Evolutionary conservation across 768 basidiomycete species (phyloP), one percentile per base, ranked within the genome.

Genomic region (Amanita polypyramis): DNA sequence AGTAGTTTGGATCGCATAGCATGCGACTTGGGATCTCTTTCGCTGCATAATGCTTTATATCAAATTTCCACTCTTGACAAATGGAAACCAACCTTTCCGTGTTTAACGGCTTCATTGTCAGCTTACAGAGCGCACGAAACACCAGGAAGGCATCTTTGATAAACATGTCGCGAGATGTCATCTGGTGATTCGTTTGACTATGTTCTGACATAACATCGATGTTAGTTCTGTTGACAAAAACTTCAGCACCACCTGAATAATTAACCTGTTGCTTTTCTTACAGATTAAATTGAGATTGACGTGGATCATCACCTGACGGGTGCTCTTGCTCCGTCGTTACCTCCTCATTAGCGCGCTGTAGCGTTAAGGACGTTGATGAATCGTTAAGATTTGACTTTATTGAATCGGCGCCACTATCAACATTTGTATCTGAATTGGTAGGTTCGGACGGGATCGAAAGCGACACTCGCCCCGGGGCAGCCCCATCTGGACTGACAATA

Each of bases 111-210:
- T 98, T 98, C 94, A 97, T 98, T 7, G 92, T 94, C 54, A 98
- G 70, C 62, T 98, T 98, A 70, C 96, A 98, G 9, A 99, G 71
- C 0, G 96, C 94, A 39, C 96, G 77, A 67, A 98, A 95, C 32
- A 99, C 95, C 52, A 99, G 76, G 70, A 97, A 99, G 0, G 96
- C 93, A 60, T 99, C 96, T 61, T 98, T 98, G 60, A 96, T 76
- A 62, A 93, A 95, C 47, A 97, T 67, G 55, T 99, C 95, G 45
- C 87, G 81, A n/a, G 75, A 71, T 15, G 81, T 79, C 47, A 93
- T 69, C 44, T 74, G 76, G 52, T 67, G 67, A 45, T 52, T 60
- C 51, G 54, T 64, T 39, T 58, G 60, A 11, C 62, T 65, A 15
- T 54, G 56, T 52, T 72, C 69, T 43, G 59, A 56, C 23, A 60